Evolutionary conservation across 2,329 filamentous ascomycete species (phyloP), one percentile per base, ranked within the genome.

Genomic region (Hypoxylon sp.): DNA sequence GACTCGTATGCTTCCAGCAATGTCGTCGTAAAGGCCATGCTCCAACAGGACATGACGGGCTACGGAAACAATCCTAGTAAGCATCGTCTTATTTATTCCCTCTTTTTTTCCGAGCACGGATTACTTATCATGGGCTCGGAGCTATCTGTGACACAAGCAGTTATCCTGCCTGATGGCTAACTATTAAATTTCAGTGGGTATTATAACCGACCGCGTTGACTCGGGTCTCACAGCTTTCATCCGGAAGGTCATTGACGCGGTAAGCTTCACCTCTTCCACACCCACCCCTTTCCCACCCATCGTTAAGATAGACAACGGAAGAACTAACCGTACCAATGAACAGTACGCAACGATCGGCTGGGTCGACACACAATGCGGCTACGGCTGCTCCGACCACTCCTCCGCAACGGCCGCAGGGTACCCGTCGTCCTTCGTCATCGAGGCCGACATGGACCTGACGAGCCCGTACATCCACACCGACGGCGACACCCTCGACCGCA

Each of bases 401-500:
- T 90, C 88, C 0, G 90, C 90, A 14, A 88, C 85, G 71, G 87
- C 89, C 74, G 87, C 87, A 14, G 89, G 89, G 17, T 92, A 90
- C 76, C 87, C 89, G 0, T 87, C 88, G 0, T 86, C 87, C 1
- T 90, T 90, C 73, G 87, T 90, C 21, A 89, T 89, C 58, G 89
- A 91, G 79, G 84, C 86, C 23, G 80, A 84, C 17, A 88, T 90
- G 72, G 84, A 86, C 60, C 79, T 87, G 76, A 85, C 81, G 60
- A 90, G 92, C 79, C 88, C 89, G 74, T 88, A 90, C 78, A 94
- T 94, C 69, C 92, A 94, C 80, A 89, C 88, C 0, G 90, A 89
- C 0, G 86, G 90, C 65, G 92, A 94, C 76, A 88, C 87, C 75
- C 88, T 94, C 70, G 85, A 91, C 75, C 89, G 88, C 70, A 80